Evolutionary conservation across 192 early-diverging fungal species (phyloP), one percentile per base, ranked within the genome.

Genomic region (Tieghemiomyces parasiticus): DNA sequence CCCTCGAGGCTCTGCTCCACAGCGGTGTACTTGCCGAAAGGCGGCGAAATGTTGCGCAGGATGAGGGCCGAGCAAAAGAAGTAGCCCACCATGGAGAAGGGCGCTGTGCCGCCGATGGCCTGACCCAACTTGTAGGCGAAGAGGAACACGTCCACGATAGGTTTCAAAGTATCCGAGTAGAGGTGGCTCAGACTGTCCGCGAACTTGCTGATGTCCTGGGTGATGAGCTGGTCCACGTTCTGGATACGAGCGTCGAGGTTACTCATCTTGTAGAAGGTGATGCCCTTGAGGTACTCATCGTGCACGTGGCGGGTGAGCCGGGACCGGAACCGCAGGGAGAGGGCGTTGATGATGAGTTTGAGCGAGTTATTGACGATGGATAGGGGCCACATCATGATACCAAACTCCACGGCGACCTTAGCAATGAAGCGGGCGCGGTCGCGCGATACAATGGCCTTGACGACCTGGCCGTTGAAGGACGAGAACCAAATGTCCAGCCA

Each of bases 161-260:
- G 96, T 63, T 99, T 99, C 46, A 90, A 90, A 59, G 94, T 75
- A 67, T 96, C 95, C 31, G 86, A 89, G 74, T 97, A 99, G 30
- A 99, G 77, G 53, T 83, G 85, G 14, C 91, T 78, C 20, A 90
- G 72, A 22, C 89, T 88, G 46, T 83, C 78, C 60, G 89, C 89
- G 72, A 99, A 99, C 67, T 89, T 92, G 68, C 75, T 79, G 50
- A 92, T 82, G 67, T 99, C 95, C 29, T 91, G 86, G 2, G 93
- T 87, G 45, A 92, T 84, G 44, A 76, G 60, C 82, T 95, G 92
- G 70, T 92, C 90, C 16, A 88, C 86, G 65, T 91, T 91, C 66
- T 85, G 81, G 66, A 95, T 87, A 38, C 94, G 78, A 69, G 93
- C 87, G 67, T 96, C 93, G 58, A 96, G 72, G 71, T 97, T 95